These are phyloP conservation scores for Isoetes taiwanensis DNA, from an alignment of 75 land plant genomes.

Conservation along the genomic window DNA sequence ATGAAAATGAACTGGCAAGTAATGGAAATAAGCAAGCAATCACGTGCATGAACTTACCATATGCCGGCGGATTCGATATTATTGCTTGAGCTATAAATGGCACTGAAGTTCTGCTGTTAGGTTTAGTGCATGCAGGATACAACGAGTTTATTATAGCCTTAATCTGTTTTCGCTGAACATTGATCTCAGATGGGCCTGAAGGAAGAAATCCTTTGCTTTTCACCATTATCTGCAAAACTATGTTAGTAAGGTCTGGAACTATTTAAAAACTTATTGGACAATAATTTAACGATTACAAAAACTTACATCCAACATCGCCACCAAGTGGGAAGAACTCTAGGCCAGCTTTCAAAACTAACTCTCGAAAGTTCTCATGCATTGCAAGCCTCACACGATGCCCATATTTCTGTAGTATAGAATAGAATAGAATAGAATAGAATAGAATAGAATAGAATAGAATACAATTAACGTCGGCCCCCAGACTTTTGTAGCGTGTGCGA, in stretches of 20 bases:
- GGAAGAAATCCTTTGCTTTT: slow-evolving; percentile 3
- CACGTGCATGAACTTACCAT: neutral
- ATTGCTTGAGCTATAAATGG: slow-evolving; percentile 2
- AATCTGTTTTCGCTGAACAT: neutral
- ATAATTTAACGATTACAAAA: too few species aligned
- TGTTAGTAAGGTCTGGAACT: too few species aligned
- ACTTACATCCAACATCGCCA: slow-evolving; percentile 2
- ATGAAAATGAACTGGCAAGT: too few species aligned
- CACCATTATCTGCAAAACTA: neutral
- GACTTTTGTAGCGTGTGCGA: too few species aligned
- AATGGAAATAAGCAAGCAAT: too few species aligned
- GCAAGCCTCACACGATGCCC: slow-evolving; percentile 4
- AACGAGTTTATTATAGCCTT: slow-evolving; percentile 3
- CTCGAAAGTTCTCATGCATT: slow-evolving; percentile 3
- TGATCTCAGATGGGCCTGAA: neutral
- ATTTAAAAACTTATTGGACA: too few species aligned
- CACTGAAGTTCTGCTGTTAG: too few species aligned
- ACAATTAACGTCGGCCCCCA: too few species aligned
- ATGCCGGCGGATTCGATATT: slow-evolving; percentile 3
- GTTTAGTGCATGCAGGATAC: neutral
- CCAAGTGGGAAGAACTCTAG: slow-evolving; percentile 2
- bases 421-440: too few species aligned
- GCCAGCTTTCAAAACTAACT: neutral
- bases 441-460: too few species aligned
- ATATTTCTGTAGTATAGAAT: too few species aligned